Evolutionary conservation across 306 rosid species (phyloP).

Genomic region (Hippophae rhamnoides): DNA sequence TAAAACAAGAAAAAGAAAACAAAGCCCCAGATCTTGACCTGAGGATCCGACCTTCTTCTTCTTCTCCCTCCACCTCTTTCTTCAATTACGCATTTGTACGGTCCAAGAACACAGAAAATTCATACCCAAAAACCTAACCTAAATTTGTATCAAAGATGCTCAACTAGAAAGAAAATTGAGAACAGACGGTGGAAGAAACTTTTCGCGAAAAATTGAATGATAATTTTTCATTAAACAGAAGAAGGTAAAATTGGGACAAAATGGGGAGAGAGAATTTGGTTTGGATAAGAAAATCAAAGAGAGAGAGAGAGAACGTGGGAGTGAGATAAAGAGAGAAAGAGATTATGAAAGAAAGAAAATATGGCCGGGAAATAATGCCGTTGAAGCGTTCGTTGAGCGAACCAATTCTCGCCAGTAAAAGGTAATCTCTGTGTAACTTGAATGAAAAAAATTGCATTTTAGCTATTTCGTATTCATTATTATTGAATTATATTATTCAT

Average conservation of each 20-base stretch:
- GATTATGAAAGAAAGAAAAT: slow-evolving; percentile 22
- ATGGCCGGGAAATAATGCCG: slow-evolving; percentile 74
- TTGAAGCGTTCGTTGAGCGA: slow-evolving; percentile 86
- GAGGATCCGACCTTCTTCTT: slow-evolving; percentile 50
- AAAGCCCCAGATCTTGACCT: slow-evolving; percentile 84
- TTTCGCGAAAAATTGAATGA: neutral
- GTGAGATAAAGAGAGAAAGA: slow-evolving; percentile 3
- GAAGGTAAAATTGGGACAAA: neutral
- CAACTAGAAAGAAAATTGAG: slow-evolving; percentile 4
- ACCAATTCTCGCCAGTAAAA: slow-evolving; percentile 48
- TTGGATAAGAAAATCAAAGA: slow-evolving; percentile 1
- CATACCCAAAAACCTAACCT: slow-evolving; percentile 30
- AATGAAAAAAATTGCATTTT: too few relatives aligned
- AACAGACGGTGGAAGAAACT: neutral
- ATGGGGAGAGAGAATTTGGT: slow-evolving; percentile 10
- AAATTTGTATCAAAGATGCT: slow-evolving; percentile 18
- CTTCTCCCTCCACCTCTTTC: slow-evolving; percentile 12
- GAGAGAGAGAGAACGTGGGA: neutral
- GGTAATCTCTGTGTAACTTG: too few relatives aligned
- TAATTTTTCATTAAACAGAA: neutral
- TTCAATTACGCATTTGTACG: slow-evolving; percentile 38
- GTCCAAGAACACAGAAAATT: slow-evolving; percentile 7
- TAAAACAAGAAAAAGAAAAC: slow-evolving; percentile 9
- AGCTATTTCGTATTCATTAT: too few relatives aligned
- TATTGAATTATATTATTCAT: too few relatives aligned